Base-by-base conservation (phyloP, 2,329 filamentous ascomycete species). In the Diaporthe vexans region DNA sequence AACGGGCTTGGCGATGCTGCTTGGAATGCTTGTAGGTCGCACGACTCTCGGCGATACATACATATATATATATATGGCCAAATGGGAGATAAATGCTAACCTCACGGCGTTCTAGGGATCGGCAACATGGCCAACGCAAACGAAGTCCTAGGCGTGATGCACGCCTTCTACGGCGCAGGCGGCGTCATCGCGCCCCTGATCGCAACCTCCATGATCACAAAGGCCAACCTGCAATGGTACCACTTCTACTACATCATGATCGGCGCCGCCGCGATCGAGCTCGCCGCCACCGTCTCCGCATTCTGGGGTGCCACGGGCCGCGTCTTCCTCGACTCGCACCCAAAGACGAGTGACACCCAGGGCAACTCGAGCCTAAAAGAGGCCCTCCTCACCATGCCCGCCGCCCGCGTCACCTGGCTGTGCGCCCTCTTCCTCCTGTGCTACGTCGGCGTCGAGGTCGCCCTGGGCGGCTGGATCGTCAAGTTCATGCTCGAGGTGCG, bases 401-500 rank as follows among this genome's bases (percentile, higher is more conserved):
- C 81, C 8, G 85, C 85, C 21, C 86, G 85, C 61, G 88, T 93
- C 0, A 91, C 92, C 1, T 95, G 93, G 92, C 84, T 94, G n/a
- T 90, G 89, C 76, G 88, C 94, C 0, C 76, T 92, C 0, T 97
- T 96, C 82, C 85, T 96, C 29, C 88, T 97, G 15, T 89, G 90
- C 43, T 96, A 96, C 79, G 92, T 95, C 0, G 94, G 94, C 10
- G 86, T 91, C 1, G 94, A 97, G 81, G 92, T 94, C 58, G 91
- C 92, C 0, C 87, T 95, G 0, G 93, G 93, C 26, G 94, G 94
- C 7, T 97, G 94, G 94, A 94, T 97, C 73, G 92, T 95, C 70
- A 91, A 92, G 7, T 96, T 97, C 81, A 96, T 97, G 93, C 91
- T 94, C 35, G 88, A 91, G 46, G 91, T 95, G 8, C 89, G 94